A percentile compares a stretch with the other conserved stretches of the same genome.
Conservation (phyloP, 441 rosid genomes). For the Pelargonium citronellum region DNA sequence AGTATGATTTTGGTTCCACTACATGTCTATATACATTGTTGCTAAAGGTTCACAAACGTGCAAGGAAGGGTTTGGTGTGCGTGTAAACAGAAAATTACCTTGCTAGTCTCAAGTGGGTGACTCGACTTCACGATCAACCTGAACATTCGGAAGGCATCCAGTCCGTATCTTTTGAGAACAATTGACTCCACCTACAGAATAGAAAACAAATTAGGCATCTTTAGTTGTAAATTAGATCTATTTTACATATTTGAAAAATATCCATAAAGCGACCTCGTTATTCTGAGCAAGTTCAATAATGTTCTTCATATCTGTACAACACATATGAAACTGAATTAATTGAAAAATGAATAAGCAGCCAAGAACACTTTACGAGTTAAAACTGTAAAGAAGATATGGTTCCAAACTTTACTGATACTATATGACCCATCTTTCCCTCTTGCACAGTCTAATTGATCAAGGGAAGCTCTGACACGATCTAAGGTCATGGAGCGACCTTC, state of each 20-base stretch:
- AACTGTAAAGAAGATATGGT: background rate
- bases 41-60: background rate
- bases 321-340: conserved; percentile 16
- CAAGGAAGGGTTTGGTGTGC: background rate
- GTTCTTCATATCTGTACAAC: conserved; percentile 54
- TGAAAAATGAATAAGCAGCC: conserved; percentile 17
- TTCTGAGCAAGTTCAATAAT: conserved; percentile 63
- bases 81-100: conserved; percentile 34
- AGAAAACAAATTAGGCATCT: conserved; percentile 18
- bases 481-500: conserved; percentile 65
- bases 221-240: conserved; percentile 11
- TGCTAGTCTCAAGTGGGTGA: conserved; percentile 62
- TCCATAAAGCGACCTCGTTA: conserved; percentile 55
- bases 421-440: conserved; percentile 43
- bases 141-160: conserved; percentile 70
- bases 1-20: background rate
- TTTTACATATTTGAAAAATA: conserved; percentile 15
- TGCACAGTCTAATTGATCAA: conserved; percentile 44
- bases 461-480: conserved; percentile 60
- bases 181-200: conserved; percentile 60
- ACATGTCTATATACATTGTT: background rate
- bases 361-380: conserved; percentile 9
- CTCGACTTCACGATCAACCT: conserved; percentile 50
- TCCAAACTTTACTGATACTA: conserved; percentile 41
- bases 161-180: conserved; percentile 64